phyloP scores from a whole-genome alignment of 2,329 filamentous ascomycete species.

The Hymenoscyphus fructigenus region DNA sequence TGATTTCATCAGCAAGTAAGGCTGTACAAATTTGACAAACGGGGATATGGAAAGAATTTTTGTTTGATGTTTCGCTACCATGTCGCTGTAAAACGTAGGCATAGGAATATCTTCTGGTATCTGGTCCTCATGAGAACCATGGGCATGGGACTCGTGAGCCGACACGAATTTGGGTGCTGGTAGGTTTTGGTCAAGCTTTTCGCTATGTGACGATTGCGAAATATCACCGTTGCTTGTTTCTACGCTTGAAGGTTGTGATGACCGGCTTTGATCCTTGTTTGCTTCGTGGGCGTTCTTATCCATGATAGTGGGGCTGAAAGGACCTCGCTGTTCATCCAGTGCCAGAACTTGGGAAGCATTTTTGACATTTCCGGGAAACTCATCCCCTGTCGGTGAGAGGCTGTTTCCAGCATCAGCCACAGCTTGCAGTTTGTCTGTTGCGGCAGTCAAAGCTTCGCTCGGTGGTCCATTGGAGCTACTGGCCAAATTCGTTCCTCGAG shows the following conservation, averaged over 20 bases:
- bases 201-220: slow-evolving; percentile 13
- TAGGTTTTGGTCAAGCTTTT: slow-evolving; percentile 11
- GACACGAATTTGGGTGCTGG: slow-evolving; percentile 32
- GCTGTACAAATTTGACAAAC: slow-evolving; percentile 92
- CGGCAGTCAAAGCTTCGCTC: slow-evolving; percentile 25
- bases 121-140: slow-evolving; percentile 48
- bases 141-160: slow-evolving; percentile 41
- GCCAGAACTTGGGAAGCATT: neutral
- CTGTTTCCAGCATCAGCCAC: slow-evolving; percentile 19
- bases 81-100: slow-evolving; percentile 91
- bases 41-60: slow-evolving; percentile 93
- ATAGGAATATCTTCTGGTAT: slow-evolving; percentile 77
- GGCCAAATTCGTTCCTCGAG: slow-evolving; percentile 15
- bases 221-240: slow-evolving; percentile 18
- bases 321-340: no score
- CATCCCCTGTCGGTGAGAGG: neutral
- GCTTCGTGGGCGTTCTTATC: slow-evolving; percentile 8
- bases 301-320: neutral
- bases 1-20: slow-evolving; percentile 88
- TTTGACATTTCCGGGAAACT: no score
- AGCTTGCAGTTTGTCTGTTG: slow-evolving; percentile 30
- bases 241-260: slow-evolving; percentile 6
- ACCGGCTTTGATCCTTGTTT: slow-evolving; percentile 1
- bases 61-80: slow-evolving; percentile 90
- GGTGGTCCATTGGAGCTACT: slow-evolving; percentile 11